Base-by-base conservation (phyloP, 164 flowering plant genomes). In the Vitis riparia region DNA sequence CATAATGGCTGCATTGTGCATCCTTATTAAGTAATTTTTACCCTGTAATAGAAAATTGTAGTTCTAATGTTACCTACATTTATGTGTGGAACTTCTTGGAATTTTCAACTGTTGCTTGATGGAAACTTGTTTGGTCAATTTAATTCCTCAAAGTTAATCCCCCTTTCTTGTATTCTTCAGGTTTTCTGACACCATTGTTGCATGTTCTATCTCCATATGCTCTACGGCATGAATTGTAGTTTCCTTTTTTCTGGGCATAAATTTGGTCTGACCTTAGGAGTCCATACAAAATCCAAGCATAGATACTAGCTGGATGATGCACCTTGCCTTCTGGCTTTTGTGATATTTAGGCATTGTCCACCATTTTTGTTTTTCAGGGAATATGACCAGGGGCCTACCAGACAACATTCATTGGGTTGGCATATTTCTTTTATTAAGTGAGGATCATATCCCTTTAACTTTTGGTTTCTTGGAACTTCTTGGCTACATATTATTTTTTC, bases 351-450 rank as follows among this genome's bases (percentile, higher is more conserved):
- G 44, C 44, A 37, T 37, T 3, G 44, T 37, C 44, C 44, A 37
- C 44, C 44, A 37, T 37, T 37, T 79, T 44, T 69, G 23, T 75
- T 13, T 29, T 75, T 13, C 82, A 91, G 97, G 81, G 95, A 87
- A 67, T 55, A 70, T 80, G 89, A 77, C 16, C 76, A 61, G 62
- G 81, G 81, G 55, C 75, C 76, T 66, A 69, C 72, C 11, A 77
- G 82, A 71, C 89, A 88, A 47, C 85, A 82, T 61, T 65, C 82
- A 68, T 73, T 92, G 75, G 89, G 88, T 65, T 89, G 98, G 96
- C 98, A 92, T 70, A 83, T 91, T 72, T 91, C 98, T 67, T 91
- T 86, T 68, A 75, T 92, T 15, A 92, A 91, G 98, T 92, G 71
- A 80, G 88, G 75, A 59, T 29, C 7, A 0, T 19, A 17, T 59